Evolutionary conservation across 441 rosid genomes (phyloP).

Genomic region (Croton laevigatus): DNA sequence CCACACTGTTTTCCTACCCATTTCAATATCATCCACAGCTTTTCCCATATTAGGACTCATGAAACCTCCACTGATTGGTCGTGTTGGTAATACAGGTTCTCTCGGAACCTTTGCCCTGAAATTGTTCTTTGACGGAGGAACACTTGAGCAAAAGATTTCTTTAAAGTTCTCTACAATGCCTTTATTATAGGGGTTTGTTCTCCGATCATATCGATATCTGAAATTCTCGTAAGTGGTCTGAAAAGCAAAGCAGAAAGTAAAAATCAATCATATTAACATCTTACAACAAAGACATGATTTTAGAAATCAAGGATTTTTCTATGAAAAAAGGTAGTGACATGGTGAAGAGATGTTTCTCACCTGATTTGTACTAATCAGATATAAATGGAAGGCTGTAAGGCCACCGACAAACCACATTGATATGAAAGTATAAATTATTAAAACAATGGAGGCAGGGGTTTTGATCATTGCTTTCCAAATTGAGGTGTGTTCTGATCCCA

Average conservation of each 20-base stretch:
- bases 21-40: constrained; percentile 72
- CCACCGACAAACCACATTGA: constrained; percentile 98
- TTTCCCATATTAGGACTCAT: constrained; percentile 91
- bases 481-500: constrained; percentile 48
- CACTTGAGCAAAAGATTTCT: constrained; percentile 64
- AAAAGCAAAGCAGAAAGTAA: not conserved
- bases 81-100: constrained; percentile 55
- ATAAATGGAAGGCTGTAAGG: constrained; percentile 82
- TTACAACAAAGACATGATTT: not conserved
- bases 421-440: constrained; percentile 76
- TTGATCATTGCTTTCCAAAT: constrained; percentile 81
- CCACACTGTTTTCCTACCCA: constrained; percentile 86
- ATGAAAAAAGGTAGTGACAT: constrained; percentile 3
- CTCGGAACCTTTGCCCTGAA: constrained; percentile 62
- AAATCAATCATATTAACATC: not conserved
- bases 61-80: constrained; percentile 56
- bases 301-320: not conserved
- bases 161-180: constrained; percentile 66
- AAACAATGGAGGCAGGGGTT: constrained; percentile 82
- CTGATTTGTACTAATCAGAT: constrained; percentile 93
- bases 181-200: constrained; percentile 74
- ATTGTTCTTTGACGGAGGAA: constrained; percentile 58
- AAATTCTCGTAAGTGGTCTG: constrained; percentile 98
- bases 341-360: constrained; percentile 33
- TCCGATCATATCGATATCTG: constrained; percentile 76